Evolutionary conservation across 805 yeast species (phyloP).

Genomic region (Saccharomycopsis capsularis): DNA sequence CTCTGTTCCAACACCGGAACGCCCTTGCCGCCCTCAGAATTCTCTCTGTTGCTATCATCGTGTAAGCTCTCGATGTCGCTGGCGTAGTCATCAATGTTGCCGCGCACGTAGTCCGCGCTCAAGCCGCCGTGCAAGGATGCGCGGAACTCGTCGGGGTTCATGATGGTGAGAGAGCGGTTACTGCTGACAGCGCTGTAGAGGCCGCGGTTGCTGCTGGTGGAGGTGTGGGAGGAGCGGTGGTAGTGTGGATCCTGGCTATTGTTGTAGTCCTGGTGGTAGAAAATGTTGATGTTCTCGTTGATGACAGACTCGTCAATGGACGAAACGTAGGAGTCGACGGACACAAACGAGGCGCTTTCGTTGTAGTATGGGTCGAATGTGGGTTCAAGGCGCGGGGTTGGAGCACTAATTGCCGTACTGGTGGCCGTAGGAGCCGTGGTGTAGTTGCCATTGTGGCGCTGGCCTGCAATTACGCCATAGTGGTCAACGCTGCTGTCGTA

Average conservation of each 20-base stretch:
- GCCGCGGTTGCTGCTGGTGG: background rate
- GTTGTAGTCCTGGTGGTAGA: slow-evolving; percentile 5
- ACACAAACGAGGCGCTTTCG: slow-evolving; percentile 1
- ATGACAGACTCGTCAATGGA: slow-evolving; percentile 15
- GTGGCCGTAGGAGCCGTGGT: background rate
- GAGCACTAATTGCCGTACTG: background rate
- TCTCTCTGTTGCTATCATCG: background rate
- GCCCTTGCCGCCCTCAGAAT: background rate
- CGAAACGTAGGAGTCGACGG: slow-evolving; percentile 18
- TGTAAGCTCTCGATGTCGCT: slow-evolving; percentile 19
- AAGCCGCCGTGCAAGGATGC: background rate
- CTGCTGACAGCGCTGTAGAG: background rate
- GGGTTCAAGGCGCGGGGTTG: background rate
- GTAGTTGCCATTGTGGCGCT: too few species aligned
- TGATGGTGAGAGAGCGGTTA: slow-evolving; percentile 10
- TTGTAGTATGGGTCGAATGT: background rate
- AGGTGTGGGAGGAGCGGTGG: background rate
- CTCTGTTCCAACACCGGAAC: background rate
- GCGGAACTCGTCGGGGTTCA: slow-evolving; percentile 19
- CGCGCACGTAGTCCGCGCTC: slow-evolving; percentile 7
- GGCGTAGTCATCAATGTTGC: slow-evolving; percentile 20
- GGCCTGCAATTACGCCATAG: too few species aligned
- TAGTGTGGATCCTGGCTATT: background rate
- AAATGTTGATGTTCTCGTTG: slow-evolving; percentile 15
- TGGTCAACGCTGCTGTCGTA: background rate